Base-by-base conservation (phyloP, 345 rosid species). In the Citrus medica region DNA sequence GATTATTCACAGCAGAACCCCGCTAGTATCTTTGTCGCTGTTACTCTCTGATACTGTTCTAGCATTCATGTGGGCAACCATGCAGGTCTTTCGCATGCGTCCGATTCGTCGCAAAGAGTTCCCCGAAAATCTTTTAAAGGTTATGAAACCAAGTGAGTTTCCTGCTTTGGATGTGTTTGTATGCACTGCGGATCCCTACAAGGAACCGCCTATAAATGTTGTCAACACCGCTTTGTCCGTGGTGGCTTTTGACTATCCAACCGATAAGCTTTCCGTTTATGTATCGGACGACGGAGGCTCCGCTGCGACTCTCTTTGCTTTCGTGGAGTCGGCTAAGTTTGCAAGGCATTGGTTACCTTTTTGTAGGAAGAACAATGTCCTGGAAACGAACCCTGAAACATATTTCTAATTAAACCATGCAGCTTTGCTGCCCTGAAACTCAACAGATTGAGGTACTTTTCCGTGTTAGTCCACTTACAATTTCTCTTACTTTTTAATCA, bases 211-310 rank as follows among this genome's bases (percentile, higher is more conserved):
- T 0, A 71, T 89, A 12, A 82, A 80, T 61, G 93, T 88, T 51
- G 95, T 85, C 53, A 93, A 89, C 88, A 92, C 98, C 1, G 92
- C 87, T 9, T 83, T 94, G 67, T 94, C 98, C 0, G 91, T 90
- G 58, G 83, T 94, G 94, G 94, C 91, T 1, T 94, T 88, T 17
- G 91, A 90, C 37, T 94, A 94, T 78, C 98, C 98, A 3, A 19
- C 84, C 3, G 86, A 89, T 73, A 94, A 89, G 85, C 35, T 92
- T 25, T 87, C 97, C 17, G 84, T 94, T 12, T 94, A 90, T 7
- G 82, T 94, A 8, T 93, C 97, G 1, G 98, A 94, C 75, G 98
- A 94, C 13, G 97, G 97, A 24, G 97, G 97, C 46, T 94, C 97
- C 0, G 80, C 81, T 33, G 67, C 90, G 69, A 94, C 97, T 9